A percentile compares a stretch with the other conserved stretches of the same genome.
Evolutionary conservation across 345 rosid genomes (phyloP).

Genomic region (Aquilaria sinensis): DNA sequence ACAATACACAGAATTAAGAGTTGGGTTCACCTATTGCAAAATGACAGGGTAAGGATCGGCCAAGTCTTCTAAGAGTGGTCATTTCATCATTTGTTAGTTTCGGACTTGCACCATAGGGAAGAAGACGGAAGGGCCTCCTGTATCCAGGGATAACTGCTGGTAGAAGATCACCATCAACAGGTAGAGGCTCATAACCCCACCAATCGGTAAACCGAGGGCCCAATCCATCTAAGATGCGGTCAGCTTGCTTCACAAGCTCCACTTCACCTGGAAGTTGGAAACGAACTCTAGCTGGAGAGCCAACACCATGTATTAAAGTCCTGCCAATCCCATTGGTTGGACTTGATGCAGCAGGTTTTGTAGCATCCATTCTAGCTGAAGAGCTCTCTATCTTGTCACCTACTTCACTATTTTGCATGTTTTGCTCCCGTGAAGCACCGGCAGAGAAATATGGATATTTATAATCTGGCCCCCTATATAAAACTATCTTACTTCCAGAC

Average conservation of each 20-base stretch:
- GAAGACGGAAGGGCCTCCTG: slow-evolving; percentile 88
- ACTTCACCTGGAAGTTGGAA: slow-evolving; percentile 82
- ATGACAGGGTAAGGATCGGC: slow-evolving; percentile 84
- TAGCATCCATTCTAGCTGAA: slow-evolving; percentile 15
- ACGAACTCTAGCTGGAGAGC: slow-evolving; percentile 64
- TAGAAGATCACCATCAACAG: slow-evolving; percentile 88
- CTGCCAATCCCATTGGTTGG: slow-evolving; percentile 19
- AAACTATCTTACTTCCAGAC: slow-evolving; percentile 75
- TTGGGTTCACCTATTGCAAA: slow-evolving; percentile 64
- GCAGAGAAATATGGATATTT: slow-evolving; percentile 72
- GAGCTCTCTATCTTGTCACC: slow-evolving; percentile 16
- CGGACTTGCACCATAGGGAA: slow-evolving; percentile 79
- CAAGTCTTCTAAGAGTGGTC: slow-evolving; percentile 88
- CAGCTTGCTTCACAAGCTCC: slow-evolving; percentile 68
- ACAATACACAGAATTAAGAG: slow-evolving; percentile 8
- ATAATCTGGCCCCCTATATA: slow-evolving; percentile 79
- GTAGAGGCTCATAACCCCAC: slow-evolving; percentile 97
- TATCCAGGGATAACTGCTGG: slow-evolving; percentile 74
- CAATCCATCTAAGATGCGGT: slow-evolving; percentile 70
- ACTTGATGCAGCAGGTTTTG: slow-evolving; percentile 20
- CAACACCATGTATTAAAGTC: slow-evolving; percentile 54
- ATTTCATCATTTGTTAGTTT: slow-evolving; percentile 84
- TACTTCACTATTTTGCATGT: slow-evolving; percentile 20
- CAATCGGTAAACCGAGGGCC: slow-evolving; percentile 89
- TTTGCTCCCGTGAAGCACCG: slow-evolving; percentile 24